These are phyloP conservation scores for Phyllosticta paracitricarpa DNA, from an alignment of 2,329 filamentous ascomycete species.

Conservation along the genomic window DNA sequence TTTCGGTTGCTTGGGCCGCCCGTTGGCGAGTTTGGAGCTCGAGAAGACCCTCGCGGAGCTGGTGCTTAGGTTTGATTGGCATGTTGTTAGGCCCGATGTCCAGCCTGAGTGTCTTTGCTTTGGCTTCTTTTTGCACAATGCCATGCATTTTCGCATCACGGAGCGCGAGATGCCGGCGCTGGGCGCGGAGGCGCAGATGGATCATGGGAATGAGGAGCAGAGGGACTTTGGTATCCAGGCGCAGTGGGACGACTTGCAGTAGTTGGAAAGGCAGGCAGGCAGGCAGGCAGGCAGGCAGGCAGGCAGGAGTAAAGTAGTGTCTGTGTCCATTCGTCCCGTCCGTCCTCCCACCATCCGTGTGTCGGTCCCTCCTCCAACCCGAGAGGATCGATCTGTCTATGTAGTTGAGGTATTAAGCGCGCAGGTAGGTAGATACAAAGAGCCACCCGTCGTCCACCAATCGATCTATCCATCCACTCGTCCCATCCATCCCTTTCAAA, in stretches of 20 bases:
- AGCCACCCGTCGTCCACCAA: too few relatives aligned
- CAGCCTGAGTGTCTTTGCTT: conserved; percentile 20
- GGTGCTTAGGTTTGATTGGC: conserved; percentile 1
- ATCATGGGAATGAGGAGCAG: background rate
- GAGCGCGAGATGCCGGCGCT: background rate
- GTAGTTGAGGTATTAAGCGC: too few relatives aligned
- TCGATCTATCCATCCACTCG: too few relatives aligned
- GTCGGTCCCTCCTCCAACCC: too few relatives aligned
- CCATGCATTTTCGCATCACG: conserved; percentile 12
- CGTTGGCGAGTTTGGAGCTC: conserved; percentile 28
- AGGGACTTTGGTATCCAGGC: conserved; percentile 2
- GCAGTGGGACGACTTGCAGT: conserved; percentile 1
- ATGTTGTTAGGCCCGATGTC: background rate
- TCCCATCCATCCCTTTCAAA: too few relatives aligned
- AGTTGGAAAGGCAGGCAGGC: too few relatives aligned
- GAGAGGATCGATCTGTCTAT: too few relatives aligned
- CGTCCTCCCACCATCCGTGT: too few relatives aligned
- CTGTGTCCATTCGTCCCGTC: too few relatives aligned
- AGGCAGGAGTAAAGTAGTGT: too few relatives aligned
- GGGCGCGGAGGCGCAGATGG: background rate
- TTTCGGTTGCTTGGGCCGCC: conserved; percentile 25
- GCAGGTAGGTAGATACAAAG: too few relatives aligned
- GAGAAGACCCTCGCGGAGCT: conserved; percentile 33
- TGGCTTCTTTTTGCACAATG: conserved; percentile 13
- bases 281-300: too few relatives aligned